Evolutionary conservation across 495 filamentous ascomycete genomes (phyloP).

Genomic region (Trichoderma reesei): DNA sequence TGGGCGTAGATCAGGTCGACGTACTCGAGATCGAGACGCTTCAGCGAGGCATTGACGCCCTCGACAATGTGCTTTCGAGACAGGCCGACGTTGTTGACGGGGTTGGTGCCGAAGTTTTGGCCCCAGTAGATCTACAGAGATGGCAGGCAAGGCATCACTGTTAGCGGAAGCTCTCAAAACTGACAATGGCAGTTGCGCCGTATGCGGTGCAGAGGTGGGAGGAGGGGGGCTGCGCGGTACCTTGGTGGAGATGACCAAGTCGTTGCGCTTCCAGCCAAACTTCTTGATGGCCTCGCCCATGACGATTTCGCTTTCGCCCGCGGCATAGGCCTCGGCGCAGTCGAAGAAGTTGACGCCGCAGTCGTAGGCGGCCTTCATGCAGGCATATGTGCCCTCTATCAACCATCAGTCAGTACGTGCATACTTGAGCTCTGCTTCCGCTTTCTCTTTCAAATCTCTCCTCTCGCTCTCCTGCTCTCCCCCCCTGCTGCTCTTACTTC

Average conservation of each 20-base stretch:
- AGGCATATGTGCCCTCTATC: constrained; percentile 51
- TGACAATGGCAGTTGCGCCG: too few relatives aligned
- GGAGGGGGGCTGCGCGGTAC: constrained; percentile 21
- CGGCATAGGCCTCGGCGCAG: constrained; percentile 53
- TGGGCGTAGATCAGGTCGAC: constrained; percentile 82
- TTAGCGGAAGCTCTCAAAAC: neutral
- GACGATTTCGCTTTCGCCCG: constrained; percentile 60
- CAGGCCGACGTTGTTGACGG: constrained; percentile 66
- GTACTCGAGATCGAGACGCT: constrained; percentile 61
- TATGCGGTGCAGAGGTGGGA: neutral
- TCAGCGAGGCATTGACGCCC: constrained; percentile 52
- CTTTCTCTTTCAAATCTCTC: neutral
- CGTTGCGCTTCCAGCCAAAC: constrained; percentile 66
- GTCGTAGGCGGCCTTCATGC: constrained; percentile 69
- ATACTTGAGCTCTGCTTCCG: neutral
- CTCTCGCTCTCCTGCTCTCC: neutral
- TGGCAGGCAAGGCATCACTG: neutral
- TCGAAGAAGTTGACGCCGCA: constrained; percentile 70
- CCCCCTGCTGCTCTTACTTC: neutral
- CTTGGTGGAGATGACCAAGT: constrained; percentile 82
- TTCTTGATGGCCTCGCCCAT: constrained; percentile 63
- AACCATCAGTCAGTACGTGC: neutral
- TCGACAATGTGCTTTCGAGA: constrained; percentile 78
- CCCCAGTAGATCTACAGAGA: constrained; percentile 56
- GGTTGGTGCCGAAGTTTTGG: constrained; percentile 46